Base-by-base conservation (phyloP, 257 asterid species). In the Solanum sejunctum region DNA sequence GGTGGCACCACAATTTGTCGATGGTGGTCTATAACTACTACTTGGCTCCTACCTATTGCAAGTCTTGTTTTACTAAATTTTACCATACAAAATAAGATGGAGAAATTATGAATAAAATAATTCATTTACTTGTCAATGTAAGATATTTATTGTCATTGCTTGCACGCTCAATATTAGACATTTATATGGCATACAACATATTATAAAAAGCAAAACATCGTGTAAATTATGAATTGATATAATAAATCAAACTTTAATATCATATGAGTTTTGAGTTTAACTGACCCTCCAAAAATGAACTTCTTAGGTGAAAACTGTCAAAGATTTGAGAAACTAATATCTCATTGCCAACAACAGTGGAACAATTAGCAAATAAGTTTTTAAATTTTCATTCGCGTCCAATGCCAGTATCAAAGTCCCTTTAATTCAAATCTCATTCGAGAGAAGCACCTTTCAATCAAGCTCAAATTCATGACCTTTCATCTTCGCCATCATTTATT, bases 341-440 rank as follows among this genome's bases (percentile, higher is more conserved):
- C 64, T 57, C 64, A 8, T 57, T 20, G 7, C 20, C 64, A 57
- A 57, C 6, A 20, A 20, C 9, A 20, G 12, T n/a, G n/a, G 3
- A 16, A 55, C 4, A 55, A 55, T 16, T 20, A 57, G 1, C n/a
- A 20, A 28, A 57, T 3, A 3, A 18, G 9, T 57, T 20, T 57
- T 20, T 20, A 57, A 12, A 8, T 20, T 36, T 3, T 36, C 5
- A 3, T 36, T 36, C 0, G 16, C 16, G 4, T 55, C 5, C 9
- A 10, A 0, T 57, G 4, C 0, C 6, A 3, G 2, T 2, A 12
- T 57, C 3, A 18, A 57, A 57, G 1, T 0, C 0, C 23, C 4
- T 18, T 12, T 57, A 57, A 20, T 57, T 20, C 1, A 3, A 10
- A 20, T 57, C 10, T 57, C 1, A 1, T 18, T 20, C 3, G 2